Percentiles rank a stretch among this genome's conserved stretches.
Evolutionary conservation across 2,329 filamentous ascomycete species (phyloP).

Genomic region (Epichloe uncinata): DNA sequence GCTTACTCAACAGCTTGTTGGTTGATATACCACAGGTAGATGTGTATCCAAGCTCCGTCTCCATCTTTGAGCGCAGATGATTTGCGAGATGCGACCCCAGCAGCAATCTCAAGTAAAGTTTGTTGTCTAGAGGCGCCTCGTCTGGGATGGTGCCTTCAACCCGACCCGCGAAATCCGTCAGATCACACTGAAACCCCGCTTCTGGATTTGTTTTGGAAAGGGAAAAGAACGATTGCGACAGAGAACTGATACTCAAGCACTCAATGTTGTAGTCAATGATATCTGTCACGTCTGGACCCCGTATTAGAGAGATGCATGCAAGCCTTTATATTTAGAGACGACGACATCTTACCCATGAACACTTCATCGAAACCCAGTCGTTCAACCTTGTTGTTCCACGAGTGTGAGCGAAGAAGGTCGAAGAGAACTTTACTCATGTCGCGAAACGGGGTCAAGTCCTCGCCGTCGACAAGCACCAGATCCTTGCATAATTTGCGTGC

Average conservation of each 20-base stretch:
- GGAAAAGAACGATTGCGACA: slow-evolving; percentile 65
- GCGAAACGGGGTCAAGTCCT: slow-evolving; percentile 75
- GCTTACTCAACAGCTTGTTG: slow-evolving; percentile 74
- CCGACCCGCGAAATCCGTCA: slow-evolving; percentile 51
- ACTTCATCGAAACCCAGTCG: slow-evolving; percentile 86
- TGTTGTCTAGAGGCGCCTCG: slow-evolving; percentile 18
- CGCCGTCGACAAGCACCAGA: slow-evolving; percentile 71
- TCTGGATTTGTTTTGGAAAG: slow-evolving; percentile 62
- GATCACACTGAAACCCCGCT: slow-evolving; percentile 68
- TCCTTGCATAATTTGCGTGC: slow-evolving; percentile 72
- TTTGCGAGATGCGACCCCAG: slow-evolving; percentile 72
- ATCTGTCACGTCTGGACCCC: slow-evolving; percentile 61
- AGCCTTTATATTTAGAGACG: background rate
- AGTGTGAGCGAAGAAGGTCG: slow-evolving; percentile 54
- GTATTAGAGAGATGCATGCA: background rate
- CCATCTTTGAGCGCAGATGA: slow-evolving; percentile 58
- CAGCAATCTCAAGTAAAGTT: slow-evolving; percentile 46
- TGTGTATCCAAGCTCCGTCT: slow-evolving; percentile 69
- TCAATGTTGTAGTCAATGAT: slow-evolving; percentile 70
- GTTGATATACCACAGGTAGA: slow-evolving; percentile 80
- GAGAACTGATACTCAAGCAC: slow-evolving; percentile 52
- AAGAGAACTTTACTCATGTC: slow-evolving; percentile 76
- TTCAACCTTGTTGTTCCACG: slow-evolving; percentile 70
- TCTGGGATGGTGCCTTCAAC: slow-evolving; percentile 22
- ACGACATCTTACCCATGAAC: slow-evolving; percentile 26